Conservation (phyloP, 2,329 filamentous ascomycete genomes). For the Gaeumannomyces tritici region DNA sequence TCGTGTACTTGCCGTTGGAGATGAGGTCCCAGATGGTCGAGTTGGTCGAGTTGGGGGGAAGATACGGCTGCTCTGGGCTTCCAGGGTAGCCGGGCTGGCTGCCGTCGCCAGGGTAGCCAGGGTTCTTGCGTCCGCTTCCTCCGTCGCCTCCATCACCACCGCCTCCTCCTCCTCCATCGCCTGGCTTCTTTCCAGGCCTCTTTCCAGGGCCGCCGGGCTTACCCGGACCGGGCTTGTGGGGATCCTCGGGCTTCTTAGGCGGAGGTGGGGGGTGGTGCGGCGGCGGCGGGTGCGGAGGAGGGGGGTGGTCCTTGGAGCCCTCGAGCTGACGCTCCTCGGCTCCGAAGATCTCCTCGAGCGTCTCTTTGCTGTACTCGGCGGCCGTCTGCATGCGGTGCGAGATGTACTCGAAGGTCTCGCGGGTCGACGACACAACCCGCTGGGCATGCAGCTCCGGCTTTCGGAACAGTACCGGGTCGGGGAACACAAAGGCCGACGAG, state of each 20-base stretch:
- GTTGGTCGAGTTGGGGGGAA: conserved; percentile 37
- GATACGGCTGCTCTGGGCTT: not conserved
- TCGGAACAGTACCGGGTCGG: conserved; percentile 8
- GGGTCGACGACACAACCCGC: conserved; percentile 1
- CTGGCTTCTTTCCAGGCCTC: not conserved
- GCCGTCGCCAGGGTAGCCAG: conserved; percentile 10
- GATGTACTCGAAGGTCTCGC: conserved; percentile 8
- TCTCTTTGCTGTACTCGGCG: conserved; percentile 7
- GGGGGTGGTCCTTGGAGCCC: not conserved
- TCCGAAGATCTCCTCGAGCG: conserved; percentile 7
- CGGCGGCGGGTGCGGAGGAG: not conserved
- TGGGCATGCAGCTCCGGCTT: conserved; percentile 9
- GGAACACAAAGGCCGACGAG: conserved; percentile 14
- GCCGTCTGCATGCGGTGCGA: conserved; percentile 4
- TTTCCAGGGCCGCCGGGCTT: not conserved
- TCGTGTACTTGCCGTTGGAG: conserved; percentile 64
- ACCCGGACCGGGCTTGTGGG: not conserved
- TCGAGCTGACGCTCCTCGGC: conserved; percentile 2
- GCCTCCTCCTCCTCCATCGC: not conserved
- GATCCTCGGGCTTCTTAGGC: not conserved
- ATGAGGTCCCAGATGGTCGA: conserved; percentile 75
- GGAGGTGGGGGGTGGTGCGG: not conserved
- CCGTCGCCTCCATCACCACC: not conserved
- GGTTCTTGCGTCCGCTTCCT: not conserved
- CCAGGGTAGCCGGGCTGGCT: conserved; percentile 2